Percentiles rank a stretch among this genome's conserved stretches.
Conservation (phyloP, 139 green algal species). For the Chlorella sp. region DNA sequence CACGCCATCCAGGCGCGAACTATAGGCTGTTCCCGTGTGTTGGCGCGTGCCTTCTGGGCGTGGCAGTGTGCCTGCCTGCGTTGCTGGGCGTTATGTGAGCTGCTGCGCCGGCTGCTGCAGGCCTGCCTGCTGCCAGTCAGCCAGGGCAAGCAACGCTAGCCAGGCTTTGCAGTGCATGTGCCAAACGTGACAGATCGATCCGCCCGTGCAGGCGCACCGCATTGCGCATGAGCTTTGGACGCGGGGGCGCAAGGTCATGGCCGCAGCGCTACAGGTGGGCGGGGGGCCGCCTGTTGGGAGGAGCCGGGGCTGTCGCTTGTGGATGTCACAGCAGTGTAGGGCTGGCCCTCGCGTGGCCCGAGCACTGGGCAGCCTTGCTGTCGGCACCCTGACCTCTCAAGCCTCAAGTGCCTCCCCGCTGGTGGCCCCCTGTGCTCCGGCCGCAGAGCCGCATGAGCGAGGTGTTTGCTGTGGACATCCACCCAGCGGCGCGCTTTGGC, state of each 20-base stretch:
- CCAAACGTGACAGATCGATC: too few relatives aligned
- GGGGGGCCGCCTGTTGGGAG: too few relatives aligned
- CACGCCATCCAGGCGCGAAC: constrained; percentile 82
- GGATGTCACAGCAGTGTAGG: too few relatives aligned
- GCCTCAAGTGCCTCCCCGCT: neutral
- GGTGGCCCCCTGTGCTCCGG: neutral
- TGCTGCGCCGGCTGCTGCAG: neutral
- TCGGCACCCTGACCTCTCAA: neutral
- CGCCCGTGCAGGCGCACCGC: constrained; percentile 66
- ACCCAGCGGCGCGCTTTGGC: constrained; percentile 94
- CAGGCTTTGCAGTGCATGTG: too few relatives aligned
- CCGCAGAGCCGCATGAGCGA: constrained; percentile 72
- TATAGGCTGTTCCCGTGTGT: too few relatives aligned
- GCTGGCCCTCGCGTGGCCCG: too few relatives aligned
- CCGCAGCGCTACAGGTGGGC: constrained; percentile 61
- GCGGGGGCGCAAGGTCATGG: constrained; percentile 79
- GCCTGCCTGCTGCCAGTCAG: neutral
- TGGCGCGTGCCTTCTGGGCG: too few relatives aligned
- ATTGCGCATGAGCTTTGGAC: constrained; percentile 93
- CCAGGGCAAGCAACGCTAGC: too few relatives aligned
- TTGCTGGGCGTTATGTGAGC: neutral
- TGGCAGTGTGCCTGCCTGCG: too few relatives aligned
- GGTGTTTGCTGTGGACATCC: constrained; percentile 95
- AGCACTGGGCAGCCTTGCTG: too few relatives aligned
- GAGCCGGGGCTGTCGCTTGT: too few relatives aligned